Percentiles rank a stretch among this genome's conserved stretches.
Conservation (phyloP, 192 early-diverging fungal genomes). For the Mortierella alpina region DNA sequence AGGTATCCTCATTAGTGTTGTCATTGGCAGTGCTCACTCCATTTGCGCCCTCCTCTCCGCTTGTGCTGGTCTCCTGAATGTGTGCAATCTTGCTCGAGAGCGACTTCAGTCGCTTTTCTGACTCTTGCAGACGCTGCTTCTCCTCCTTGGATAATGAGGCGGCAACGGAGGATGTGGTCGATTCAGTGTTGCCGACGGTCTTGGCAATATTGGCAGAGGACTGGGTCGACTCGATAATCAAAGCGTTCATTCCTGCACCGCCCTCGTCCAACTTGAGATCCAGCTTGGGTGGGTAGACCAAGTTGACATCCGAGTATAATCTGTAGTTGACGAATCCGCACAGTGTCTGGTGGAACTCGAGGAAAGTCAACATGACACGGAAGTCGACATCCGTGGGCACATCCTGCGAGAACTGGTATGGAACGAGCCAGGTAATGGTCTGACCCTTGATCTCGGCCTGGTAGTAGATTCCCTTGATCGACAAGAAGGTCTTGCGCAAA, state of each 20-base stretch:
- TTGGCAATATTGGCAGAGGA: constrained; percentile 54
- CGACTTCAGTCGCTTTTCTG: constrained; percentile 61
- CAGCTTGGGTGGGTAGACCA: constrained; percentile 92
- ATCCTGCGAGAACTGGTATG: constrained; percentile 93
- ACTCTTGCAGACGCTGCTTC: constrained; percentile 57
- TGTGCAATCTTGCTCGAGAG: constrained; percentile 56
- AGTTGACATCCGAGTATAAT: constrained; percentile 88
- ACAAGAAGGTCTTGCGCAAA: constrained; percentile 92
- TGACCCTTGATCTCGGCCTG: constrained; percentile 98
- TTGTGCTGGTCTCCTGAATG: constrained; percentile 49
- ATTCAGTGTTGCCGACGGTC: constrained; percentile 10
- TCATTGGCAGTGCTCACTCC: background rate
- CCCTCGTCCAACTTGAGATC: constrained; percentile 71
- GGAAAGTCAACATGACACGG: constrained; percentile 95
- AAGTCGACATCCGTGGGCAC: constrained; percentile 96
- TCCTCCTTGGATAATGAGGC: constrained; percentile 51
- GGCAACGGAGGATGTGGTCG: constrained; percentile 16
- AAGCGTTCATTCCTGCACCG: constrained; percentile 74
- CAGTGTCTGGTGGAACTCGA: constrained; percentile 95
- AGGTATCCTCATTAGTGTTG: constrained; percentile 44
- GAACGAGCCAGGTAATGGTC: constrained; percentile 94
- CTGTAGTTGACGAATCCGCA: constrained; percentile 95
- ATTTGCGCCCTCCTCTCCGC: background rate
- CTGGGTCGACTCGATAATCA: constrained; percentile 70
- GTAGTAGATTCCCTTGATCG: constrained; percentile 99